Percentiles rank a stretch among this genome's conserved stretches.
phyloP scores from a whole-genome alignment of 768 basidiomycete species.

The Podaxis carcinomalis region DNA sequence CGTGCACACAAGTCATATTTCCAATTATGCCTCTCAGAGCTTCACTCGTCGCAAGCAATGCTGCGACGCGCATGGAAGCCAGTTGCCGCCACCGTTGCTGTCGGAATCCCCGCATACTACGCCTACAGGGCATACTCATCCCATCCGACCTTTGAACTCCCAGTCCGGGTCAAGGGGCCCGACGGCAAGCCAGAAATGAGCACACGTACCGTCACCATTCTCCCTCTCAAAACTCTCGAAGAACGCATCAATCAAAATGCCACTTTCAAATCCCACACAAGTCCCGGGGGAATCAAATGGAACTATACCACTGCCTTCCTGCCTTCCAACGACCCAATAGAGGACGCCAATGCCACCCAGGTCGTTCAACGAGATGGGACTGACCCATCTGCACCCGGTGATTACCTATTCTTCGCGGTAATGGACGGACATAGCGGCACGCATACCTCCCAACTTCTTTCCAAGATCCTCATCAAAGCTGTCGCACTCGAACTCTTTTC shows the following conservation, averaged over 20 bases:
- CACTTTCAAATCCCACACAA: slow-evolving; percentile 36
- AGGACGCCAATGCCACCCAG: slow-evolving; percentile 78
- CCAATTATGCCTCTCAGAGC: neutral
- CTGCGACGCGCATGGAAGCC: slow-evolving; percentile 68
- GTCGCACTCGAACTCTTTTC: slow-evolving; percentile 71
- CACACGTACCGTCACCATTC: slow-evolving; percentile 47
- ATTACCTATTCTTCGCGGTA: slow-evolving; percentile 80
- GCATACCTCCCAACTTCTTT: slow-evolving; percentile 80
- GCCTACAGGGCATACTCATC: slow-evolving; percentile 44
- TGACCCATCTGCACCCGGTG: slow-evolving; percentile 59
- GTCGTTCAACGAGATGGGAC: slow-evolving; percentile 60
- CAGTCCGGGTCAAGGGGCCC: slow-evolving; percentile 47
- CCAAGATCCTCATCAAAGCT: slow-evolving; percentile 79
- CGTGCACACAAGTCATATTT: slow-evolving; percentile 3
- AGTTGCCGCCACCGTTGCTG: slow-evolving; percentile 47
- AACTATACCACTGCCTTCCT: slow-evolving; percentile 76
- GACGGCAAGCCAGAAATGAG: slow-evolving; percentile 60
- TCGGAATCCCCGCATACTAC: slow-evolving; percentile 57
- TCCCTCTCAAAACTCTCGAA: slow-evolving; percentile 52
- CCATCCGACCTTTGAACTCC: slow-evolving; percentile 54
- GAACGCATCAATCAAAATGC: slow-evolving; percentile 55
- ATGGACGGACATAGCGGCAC: slow-evolving; percentile 90
- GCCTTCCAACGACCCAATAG: slow-evolving; percentile 85
- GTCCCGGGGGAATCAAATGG: slow-evolving; percentile 61
- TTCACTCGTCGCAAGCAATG: slow-evolving; percentile 35